Conservation (phyloP, 176 grass and related monocot species). For the Olyra latifolia region DNA sequence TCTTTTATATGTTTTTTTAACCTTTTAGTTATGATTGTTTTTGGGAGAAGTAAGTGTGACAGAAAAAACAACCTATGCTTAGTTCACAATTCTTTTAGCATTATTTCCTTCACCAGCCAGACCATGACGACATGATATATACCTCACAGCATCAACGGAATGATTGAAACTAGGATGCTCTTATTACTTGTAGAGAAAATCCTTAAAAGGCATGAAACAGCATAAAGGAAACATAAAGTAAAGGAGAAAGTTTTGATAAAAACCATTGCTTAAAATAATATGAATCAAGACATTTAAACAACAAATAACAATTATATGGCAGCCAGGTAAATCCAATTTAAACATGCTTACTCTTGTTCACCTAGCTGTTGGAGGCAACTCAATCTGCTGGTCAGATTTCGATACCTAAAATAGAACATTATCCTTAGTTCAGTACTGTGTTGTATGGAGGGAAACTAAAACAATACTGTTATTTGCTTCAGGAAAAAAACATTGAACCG, state of each 20-base stretch:
- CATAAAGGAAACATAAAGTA: too few relatives aligned
- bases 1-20: too few relatives aligned
- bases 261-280: too few relatives aligned
- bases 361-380: neutral
- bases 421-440: neutral
- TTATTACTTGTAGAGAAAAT: too few relatives aligned
- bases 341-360: neutral
- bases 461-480: neutral
- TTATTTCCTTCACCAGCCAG: neutral
- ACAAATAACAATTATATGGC: neutral
- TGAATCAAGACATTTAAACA: neutral
- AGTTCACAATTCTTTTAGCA: neutral
- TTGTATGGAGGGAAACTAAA: neutral
- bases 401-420: neutral
- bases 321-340: neutral
- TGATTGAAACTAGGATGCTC: too few relatives aligned
- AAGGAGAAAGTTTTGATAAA: too few relatives aligned
- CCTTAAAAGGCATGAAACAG: too few relatives aligned
- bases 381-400: neutral
- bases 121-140: neutral
- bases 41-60: too few relatives aligned
- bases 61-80: neutral
- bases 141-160: neutral
- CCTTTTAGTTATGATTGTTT: neutral
- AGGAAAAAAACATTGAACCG: neutral